Evolutionary conservation across 352 stramenopile species (phyloP).

Genomic region (Globisporangium uncinulatum): DNA sequence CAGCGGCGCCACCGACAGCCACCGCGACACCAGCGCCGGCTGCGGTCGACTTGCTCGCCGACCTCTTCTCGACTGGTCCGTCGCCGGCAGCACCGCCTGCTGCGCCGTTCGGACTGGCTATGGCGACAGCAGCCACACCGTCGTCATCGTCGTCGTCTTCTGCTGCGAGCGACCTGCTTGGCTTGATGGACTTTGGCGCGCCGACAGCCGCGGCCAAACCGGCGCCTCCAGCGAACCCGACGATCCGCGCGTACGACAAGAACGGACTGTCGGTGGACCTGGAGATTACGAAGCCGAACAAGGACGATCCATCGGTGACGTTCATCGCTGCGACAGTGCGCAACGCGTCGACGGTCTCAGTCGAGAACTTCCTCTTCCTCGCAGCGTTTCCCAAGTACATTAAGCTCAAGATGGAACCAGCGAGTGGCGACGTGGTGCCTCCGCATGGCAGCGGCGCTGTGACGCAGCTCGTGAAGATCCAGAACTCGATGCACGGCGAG

Average conservation of each 20-base stretch:
- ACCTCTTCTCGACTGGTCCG: slow-evolving; percentile 87
- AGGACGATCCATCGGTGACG: slow-evolving; percentile 89
- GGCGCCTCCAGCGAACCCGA: slow-evolving; percentile 27
- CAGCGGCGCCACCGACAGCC: slow-evolving; percentile 15
- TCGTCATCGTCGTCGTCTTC: neutral
- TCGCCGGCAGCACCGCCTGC: slow-evolving; percentile 16
- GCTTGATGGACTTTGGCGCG: slow-evolving; percentile 73
- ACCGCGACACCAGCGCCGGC: slow-evolving; percentile 15
- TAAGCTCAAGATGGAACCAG: slow-evolving; percentile 97
- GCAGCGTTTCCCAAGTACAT: slow-evolving; percentile 97
- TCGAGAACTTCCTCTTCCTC: slow-evolving; percentile 93
- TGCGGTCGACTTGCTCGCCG: slow-evolving; percentile 90
- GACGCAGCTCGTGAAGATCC: slow-evolving; percentile 95
- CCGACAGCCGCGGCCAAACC: slow-evolving; percentile 17
- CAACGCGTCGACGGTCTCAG: slow-evolving; percentile 82
- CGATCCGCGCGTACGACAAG: slow-evolving; percentile 94
- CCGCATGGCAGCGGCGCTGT: slow-evolving; percentile 71
- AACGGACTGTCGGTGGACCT: slow-evolving; percentile 92
- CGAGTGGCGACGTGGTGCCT: slow-evolving; percentile 89
- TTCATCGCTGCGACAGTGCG: slow-evolving; percentile 90
- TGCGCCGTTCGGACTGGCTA: slow-evolving; percentile 17
- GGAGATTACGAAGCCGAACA: slow-evolving; percentile 90
- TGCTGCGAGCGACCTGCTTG: slow-evolving; percentile 43
- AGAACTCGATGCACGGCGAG: slow-evolving; percentile 93
- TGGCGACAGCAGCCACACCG: slow-evolving; percentile 8